phyloP scores from a whole-genome alignment of 2,329 filamentous ascomycete species.

The Thielaviopsis musarum region DNA sequence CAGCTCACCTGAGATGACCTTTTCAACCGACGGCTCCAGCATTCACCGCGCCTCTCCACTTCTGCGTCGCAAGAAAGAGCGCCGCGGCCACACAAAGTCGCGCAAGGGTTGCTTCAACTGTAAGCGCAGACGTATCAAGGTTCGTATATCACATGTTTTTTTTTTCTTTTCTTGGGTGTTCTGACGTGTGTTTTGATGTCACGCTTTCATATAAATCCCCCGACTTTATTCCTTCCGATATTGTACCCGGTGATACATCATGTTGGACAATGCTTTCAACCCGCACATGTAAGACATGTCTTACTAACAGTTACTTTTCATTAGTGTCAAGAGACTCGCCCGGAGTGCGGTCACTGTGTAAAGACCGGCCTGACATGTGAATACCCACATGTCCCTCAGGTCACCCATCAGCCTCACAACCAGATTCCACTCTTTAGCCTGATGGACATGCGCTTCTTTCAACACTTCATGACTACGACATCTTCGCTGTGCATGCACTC shows the following conservation, averaged over 20 bases:
- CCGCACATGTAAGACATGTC: too few species aligned
- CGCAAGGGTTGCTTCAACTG: slow-evolving; percentile 50
- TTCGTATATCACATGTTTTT: slow-evolving; percentile 15
- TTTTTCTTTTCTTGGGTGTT: slow-evolving; percentile 1
- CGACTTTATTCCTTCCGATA: too few species aligned
- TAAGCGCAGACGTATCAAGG: slow-evolving; percentile 49
- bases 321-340: slow-evolving; percentile 48
- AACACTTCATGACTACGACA: slow-evolving; percentile 45
- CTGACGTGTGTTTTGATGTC: too few species aligned
- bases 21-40: neutral
- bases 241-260: too few species aligned
- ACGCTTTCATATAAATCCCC: too few species aligned
- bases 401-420: slow-evolving; percentile 37
- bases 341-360: slow-evolving; percentile 44
- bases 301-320: too few species aligned
- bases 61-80: slow-evolving; percentile 20
- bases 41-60: neutral
- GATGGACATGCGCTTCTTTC: slow-evolving; percentile 52
- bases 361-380: slow-evolving; percentile 47
- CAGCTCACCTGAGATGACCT: slow-evolving; percentile 6
- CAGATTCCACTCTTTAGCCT: slow-evolving; percentile 42
- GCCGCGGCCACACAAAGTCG: slow-evolving; percentile 49
- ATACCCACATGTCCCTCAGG: slow-evolving; percentile 36
- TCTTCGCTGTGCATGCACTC: slow-evolving; percentile 49
- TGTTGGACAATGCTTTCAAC: too few species aligned